Evolutionary conservation across 495 filamentous ascomycete species (phyloP).

Genomic region (Podospora fimiseda): DNA sequence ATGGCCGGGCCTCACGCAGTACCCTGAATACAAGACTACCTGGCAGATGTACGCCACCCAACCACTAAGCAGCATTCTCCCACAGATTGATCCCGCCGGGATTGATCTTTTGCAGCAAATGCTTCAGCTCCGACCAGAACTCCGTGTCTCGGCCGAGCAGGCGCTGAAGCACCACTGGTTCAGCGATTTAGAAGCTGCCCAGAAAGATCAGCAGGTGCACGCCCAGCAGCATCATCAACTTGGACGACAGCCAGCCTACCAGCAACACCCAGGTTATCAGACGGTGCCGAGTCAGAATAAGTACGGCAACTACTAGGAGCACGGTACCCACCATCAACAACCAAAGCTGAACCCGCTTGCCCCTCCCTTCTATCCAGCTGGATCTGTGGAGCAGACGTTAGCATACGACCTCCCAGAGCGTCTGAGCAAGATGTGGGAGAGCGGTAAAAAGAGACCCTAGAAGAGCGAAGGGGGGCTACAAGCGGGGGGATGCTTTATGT

Average conservation of each 20-base stretch:
- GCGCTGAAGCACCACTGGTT: slow-evolving; percentile 92
- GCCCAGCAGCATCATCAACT: slow-evolving; percentile 28
- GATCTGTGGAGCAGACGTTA: no score
- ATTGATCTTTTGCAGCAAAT: slow-evolving; percentile 81
- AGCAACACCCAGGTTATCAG: slow-evolving; percentile 25
- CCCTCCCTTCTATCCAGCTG: neutral
- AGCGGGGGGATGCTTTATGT: no score
- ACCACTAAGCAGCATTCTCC: slow-evolving; percentile 75
- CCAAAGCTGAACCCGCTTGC: neutral
- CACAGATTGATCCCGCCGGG: slow-evolving; percentile 79
- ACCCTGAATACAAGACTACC: slow-evolving; percentile 89
- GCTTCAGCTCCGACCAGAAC: slow-evolving; percentile 89
- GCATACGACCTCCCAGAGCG: no score
- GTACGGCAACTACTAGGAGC: slow-evolving; percentile 27
- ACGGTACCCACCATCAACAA: neutral
- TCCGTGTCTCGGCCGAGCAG: slow-evolving; percentile 77
- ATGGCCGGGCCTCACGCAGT: slow-evolving; percentile 84
- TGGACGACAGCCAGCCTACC: slow-evolving; percentile 26
- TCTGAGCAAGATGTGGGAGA: no score
- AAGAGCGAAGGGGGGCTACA: no score
- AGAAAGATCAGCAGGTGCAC: slow-evolving; percentile 32
- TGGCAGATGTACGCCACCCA: slow-evolving; percentile 96
- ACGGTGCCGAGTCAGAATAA: slow-evolving; percentile 25
- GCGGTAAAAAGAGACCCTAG: no score
- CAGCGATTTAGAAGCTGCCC: slow-evolving; percentile 34